Percentiles rank a stretch among this genome's conserved stretches.
These are phyloP conservation scores for Smittium culicis DNA, from an alignment of 371 early-diverging fungal genomes.

Conservation along the genomic window DNA sequence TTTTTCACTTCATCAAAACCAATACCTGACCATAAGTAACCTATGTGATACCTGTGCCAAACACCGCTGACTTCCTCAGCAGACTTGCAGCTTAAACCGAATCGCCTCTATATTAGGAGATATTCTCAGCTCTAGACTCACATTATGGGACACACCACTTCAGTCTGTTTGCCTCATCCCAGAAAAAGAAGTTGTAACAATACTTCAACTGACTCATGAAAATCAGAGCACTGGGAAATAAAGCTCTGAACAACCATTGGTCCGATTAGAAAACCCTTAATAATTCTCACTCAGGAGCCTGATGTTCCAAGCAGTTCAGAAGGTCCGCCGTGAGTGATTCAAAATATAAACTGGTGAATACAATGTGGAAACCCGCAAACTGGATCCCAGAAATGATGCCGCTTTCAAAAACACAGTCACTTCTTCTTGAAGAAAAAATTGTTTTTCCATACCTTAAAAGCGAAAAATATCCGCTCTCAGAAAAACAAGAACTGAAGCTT, in stretches of 20 bases:
- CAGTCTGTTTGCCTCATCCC: background rate
- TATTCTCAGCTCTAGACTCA: background rate
- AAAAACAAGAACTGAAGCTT: background rate
- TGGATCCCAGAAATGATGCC: background rate
- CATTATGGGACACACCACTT: background rate
- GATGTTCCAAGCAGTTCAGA: background rate
- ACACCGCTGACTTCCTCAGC: background rate
- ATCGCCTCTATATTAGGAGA: background rate
- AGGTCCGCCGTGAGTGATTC: background rate
- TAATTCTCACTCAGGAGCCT: background rate
- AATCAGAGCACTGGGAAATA: background rate
- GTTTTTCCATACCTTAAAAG: background rate
- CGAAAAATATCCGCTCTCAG: background rate
- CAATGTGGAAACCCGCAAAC: background rate
- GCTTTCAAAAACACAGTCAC: background rate
- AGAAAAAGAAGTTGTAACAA: background rate
- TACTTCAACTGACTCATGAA: background rate
- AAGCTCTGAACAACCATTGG: background rate
- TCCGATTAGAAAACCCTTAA: background rate
- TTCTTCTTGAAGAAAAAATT: background rate
- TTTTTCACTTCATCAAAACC: background rate
- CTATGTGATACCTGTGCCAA: background rate
- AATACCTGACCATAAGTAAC: background rate
- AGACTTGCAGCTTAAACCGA: background rate
- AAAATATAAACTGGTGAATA: background rate